phyloP scores from a whole-genome alignment of 495 filamentous ascomycete species.

The Neurospora terricola region DNA sequence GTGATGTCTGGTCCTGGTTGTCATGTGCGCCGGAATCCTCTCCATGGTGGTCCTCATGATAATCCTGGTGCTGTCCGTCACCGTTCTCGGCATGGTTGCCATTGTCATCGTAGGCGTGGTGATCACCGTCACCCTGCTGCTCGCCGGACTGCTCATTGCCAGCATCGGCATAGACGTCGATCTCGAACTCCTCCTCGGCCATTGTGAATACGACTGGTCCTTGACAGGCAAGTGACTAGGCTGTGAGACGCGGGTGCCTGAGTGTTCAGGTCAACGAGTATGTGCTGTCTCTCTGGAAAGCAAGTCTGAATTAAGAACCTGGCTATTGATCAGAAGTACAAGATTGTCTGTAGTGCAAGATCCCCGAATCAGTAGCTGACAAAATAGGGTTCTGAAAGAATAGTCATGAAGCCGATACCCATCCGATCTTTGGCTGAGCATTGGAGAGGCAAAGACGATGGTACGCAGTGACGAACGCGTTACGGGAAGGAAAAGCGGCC shows the following conservation, averaged over 20 bases:
- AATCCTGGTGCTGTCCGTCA: conserved; percentile 33
- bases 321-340: conserved; percentile 26
- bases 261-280: conserved; percentile 5
- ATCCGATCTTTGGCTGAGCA: not conserved
- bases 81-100: conserved; percentile 40
- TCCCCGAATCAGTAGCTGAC: conserved; percentile 15
- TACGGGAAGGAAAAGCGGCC: conserved; percentile 2
- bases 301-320: conserved; percentile 18
- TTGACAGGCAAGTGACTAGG: not conserved
- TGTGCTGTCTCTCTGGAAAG: conserved; percentile 7
- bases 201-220: conserved; percentile 10
- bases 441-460: not conserved
- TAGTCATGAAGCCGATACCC: not conserved
- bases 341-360: conserved; percentile 13
- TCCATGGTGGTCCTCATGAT: conserved; percentile 26
- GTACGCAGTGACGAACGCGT: not conserved
- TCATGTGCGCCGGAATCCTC: conserved; percentile 40
- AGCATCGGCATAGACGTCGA: conserved; percentile 93
- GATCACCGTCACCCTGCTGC: conserved; percentile 47
- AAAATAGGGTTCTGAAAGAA: not conserved
- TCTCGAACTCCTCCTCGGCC: conserved; percentile 90
- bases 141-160: conserved; percentile 34
- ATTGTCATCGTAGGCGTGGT: conserved; percentile 85
- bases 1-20: conserved; percentile 19
- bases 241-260: not conserved